Evolutionary conservation across 257 asterid species (phyloP), one percentile per base, ranked within the genome.

Genomic region (Nicotiana sylvestris): DNA sequence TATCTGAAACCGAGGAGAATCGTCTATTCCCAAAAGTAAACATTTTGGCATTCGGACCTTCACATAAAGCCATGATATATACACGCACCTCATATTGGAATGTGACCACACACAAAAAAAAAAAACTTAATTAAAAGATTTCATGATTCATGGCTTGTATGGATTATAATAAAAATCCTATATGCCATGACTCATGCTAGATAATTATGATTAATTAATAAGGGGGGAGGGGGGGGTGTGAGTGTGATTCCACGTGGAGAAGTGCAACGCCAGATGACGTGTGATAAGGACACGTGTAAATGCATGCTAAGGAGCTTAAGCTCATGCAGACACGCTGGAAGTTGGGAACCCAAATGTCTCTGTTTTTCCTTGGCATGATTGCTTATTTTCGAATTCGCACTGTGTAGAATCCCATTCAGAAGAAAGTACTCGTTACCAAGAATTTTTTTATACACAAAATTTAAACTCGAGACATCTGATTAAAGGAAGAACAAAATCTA

Each of bases 391-490:
- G 2, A 0, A 6, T 39, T 39, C 9, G 2, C 46, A 39, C 1
- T 0, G 0, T 0, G 0, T 39, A 6, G 0, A 2, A 6, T 1
- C 1, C 1, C 2, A 39, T 6, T 39, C 9, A 1, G 2, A 0
- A 1, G 2, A 1, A 39, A 39, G 2, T 39, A 0, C 1, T 39
- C 9, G 2, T 1, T 6, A 39, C 0, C 46, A 39, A 39, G 0
- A 0, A 39, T 6, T 6, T 37, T 6, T 6, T 6, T 1, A 6
- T 6, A 37, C 46, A 1, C 2, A 37, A 1, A 0, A 1, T 37
- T 37, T 9, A 1, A 6, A 37, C 2, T 0, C 46, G 46, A 37
- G 0, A 6, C 0, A 0, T 6, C 2, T 37, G 0, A 6, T 37
- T 37, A 37, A 37, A 0, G 2, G 9, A 37, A 37, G 1, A 5